Percentiles rank a stretch among this genome's conserved stretches.
Conservation (phyloP, 192 early-diverging fungal genomes). For the Mortierella antarctica region DNA sequence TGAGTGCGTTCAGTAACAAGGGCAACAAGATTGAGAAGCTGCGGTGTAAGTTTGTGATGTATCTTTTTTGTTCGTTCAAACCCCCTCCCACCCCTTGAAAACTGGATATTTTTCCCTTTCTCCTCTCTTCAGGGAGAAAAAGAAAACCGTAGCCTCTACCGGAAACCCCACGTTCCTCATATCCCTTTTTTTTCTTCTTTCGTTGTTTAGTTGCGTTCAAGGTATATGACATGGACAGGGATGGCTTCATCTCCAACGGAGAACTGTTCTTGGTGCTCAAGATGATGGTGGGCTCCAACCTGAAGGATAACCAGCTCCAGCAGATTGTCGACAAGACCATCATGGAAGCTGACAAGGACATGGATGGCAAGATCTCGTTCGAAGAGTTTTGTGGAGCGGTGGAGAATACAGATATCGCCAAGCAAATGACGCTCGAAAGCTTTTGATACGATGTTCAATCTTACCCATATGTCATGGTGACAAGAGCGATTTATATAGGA, state of each 20-base stretch:
- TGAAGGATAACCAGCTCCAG: slow-evolving; percentile 96
- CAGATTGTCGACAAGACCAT: slow-evolving; percentile 99
- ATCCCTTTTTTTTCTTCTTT: slow-evolving; percentile 1
- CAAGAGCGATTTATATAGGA: not conserved
- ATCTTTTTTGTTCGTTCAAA: not conserved
- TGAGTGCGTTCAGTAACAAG: slow-evolving; percentile 94
- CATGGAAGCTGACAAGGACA: slow-evolving; percentile 95
- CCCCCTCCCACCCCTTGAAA: not conserved
- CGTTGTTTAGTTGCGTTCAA: slow-evolving; percentile 92
- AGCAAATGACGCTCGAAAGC: slow-evolving; percentile 92
- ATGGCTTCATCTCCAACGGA: slow-evolving; percentile 98
- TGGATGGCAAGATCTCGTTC: slow-evolving; percentile 96
- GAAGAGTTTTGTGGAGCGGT: slow-evolving; percentile 96
- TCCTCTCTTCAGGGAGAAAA: not conserved
- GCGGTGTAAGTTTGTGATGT: slow-evolving; percentile 73
- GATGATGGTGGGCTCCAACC: slow-evolving; percentile 99
- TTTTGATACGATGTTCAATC: slow-evolving; percentile 49
- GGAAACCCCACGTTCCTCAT: not conserved
- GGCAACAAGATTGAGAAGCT: slow-evolving; percentile 97
- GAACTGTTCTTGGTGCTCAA: slow-evolving; percentile 98
- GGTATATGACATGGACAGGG: slow-evolving; percentile 99
- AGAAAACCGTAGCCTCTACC: slow-evolving; percentile 11
- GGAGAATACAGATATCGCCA: slow-evolving; percentile 95
- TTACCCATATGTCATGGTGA: too few relatives aligned
- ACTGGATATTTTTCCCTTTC: not conserved